phyloP scores from a whole-genome alignment of 495 filamentous ascomycete species.

The Hypomontagnella monticulosa region DNA sequence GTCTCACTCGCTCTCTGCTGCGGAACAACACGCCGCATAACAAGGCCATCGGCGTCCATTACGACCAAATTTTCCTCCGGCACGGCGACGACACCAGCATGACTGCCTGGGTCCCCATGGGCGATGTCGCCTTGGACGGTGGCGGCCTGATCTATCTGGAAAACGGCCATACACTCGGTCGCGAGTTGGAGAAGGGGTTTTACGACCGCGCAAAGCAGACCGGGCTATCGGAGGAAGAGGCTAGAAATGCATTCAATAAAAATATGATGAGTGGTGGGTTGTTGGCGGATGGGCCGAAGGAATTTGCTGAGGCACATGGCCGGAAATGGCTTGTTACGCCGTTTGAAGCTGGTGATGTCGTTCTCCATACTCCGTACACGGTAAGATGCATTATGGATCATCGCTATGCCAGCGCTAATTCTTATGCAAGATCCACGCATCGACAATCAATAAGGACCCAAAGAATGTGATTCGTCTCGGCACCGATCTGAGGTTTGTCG shows the following conservation, averaged over 20 bases:
- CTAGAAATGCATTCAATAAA: slow-evolving; percentile 63
- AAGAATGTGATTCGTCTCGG: slow-evolving; percentile 65
- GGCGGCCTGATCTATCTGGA: slow-evolving; percentile 72
- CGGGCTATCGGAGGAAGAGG: slow-evolving; percentile 61
- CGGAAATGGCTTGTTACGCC: slow-evolving; percentile 63
- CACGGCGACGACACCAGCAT: slow-evolving; percentile 65
- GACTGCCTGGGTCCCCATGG: slow-evolving; percentile 73
- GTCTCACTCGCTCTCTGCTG: slow-evolving; percentile 54
- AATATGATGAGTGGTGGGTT: slow-evolving; percentile 65
- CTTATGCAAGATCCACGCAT: slow-evolving; percentile 62
- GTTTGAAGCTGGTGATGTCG: slow-evolving; percentile 70
- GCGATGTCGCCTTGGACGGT: slow-evolving; percentile 64
- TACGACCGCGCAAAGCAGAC: slow-evolving; percentile 52
- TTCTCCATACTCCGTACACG: slow-evolving; percentile 66
- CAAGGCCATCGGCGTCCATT: slow-evolving; percentile 70
- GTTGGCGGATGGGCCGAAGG: slow-evolving; percentile 52
- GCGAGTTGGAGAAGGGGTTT: slow-evolving; percentile 62
- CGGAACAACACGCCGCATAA: slow-evolving; percentile 68
- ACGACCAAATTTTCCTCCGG: slow-evolving; percentile 73
- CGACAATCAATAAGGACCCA: slow-evolving; percentile 64
- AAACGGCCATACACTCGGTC: slow-evolving; percentile 45
- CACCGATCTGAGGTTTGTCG: slow-evolving; percentile 65
- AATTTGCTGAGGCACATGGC: slow-evolving; percentile 54
- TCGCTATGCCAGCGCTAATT: slow-evolving; percentile 2
- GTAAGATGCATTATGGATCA: slow-evolving; percentile 37